phyloP scores from a whole-genome alignment of 2,329 filamentous ascomycete species.

The Aspergillus neoniger region DNA sequence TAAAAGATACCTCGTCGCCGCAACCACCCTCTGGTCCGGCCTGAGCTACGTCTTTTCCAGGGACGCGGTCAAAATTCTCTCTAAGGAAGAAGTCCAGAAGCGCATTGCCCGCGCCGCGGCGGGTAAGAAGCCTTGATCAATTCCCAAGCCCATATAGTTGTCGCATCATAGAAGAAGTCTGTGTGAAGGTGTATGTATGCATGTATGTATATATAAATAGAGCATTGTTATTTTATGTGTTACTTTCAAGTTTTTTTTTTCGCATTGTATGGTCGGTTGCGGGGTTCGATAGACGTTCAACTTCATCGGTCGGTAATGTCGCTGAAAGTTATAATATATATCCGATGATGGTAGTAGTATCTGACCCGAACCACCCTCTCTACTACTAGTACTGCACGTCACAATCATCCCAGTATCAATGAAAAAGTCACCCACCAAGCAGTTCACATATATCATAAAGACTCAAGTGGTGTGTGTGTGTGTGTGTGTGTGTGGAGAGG shows the following conservation, averaged over 20 bases:
- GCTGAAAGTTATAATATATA: too few species aligned
- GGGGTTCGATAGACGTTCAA: not conserved
- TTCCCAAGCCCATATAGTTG: not conserved
- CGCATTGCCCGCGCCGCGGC: constrained; percentile 34
- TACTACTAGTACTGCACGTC: too few species aligned
- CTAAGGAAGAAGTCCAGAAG: constrained; percentile 44
- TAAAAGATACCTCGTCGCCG: constrained; percentile 64
- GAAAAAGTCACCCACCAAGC: too few species aligned
- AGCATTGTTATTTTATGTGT: not conserved
- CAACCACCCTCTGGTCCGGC: constrained; percentile 90
- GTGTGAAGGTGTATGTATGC: constrained; percentile 4
- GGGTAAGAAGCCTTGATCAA: constrained; percentile 25
- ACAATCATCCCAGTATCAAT: too few species aligned
- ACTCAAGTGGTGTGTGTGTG: too few species aligned
- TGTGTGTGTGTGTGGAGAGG: too few species aligned
- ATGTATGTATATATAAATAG: not conserved
- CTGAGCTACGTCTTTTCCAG: constrained; percentile 89
- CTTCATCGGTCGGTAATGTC: too few species aligned
- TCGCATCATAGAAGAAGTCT: constrained; percentile 3
- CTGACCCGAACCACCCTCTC: too few species aligned
- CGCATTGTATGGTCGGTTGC: too few species aligned
- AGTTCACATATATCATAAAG: too few species aligned
- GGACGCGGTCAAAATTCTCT: constrained; percentile 85
- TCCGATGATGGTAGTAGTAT: too few species aligned
- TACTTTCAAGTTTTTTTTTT: too few species aligned